Base-by-base conservation (phyloP, 2,329 filamentous ascomycete species). In the Grosmannia huntii region DNA sequence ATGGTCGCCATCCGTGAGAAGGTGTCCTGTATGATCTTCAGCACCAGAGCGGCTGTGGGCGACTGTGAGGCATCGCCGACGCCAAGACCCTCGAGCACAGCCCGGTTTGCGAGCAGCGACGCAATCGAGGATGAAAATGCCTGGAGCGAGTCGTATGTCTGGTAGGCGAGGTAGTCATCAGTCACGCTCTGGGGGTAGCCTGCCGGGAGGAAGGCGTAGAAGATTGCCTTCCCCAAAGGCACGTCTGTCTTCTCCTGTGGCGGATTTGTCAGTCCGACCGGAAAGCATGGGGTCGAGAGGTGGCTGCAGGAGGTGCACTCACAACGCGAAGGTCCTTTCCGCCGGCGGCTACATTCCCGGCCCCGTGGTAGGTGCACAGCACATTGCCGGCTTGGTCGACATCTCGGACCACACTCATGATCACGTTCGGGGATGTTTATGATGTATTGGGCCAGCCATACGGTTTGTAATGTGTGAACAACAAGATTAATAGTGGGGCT, bases 181-280 rank as follows among this genome's bases (percentile, higher is more conserved):
- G 87, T 92, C 33, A 96, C 91, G 54, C 86, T 94, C 64, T 90
- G 82, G 0, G 90, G 91, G 70, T 86, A 96, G n/a, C 90, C 90
- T 1, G 87, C 84, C 0, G 91, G 91, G 1, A 96, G 77, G 68
- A 96, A 95, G 31, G 91, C 81, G 64, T 89, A 84, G 49, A 90
- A 68, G 10, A 76, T 59, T 19, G 68, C 68, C 61, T 75, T 75
- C 61, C 66, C 63, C 9, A 68, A 63, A 4, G 70, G 69, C 0
- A 70, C 69, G 21, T 68, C 64, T 33, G 69, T 70, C 63, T 68
- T 69, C 59, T 70, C 67, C 69, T 71, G 55, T 10, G 12, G 11
- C 54, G 4, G 12, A 36, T 36, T 14, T 23, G 44, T 48, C 12
- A 28, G 19, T 16, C 23, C 48, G 12, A 28, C 48, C 19, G 4